Evolutionary conservation across 305 asterid species (phyloP).

Genomic region (Plantago rigida): DNA sequence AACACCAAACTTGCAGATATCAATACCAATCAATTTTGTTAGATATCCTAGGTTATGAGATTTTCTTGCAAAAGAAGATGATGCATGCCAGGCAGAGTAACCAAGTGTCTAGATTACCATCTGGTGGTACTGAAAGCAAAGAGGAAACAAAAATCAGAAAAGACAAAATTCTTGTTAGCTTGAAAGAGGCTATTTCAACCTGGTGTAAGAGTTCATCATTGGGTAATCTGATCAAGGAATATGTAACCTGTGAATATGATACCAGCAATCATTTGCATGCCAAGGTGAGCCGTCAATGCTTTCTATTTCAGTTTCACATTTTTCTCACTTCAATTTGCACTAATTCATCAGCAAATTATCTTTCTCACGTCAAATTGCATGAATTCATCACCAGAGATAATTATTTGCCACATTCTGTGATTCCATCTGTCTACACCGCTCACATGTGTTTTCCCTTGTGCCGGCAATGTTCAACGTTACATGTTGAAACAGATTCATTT

Average conservation of each 20-base stretch:
- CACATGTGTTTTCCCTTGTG: not conserved
- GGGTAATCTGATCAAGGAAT: slow-evolving; percentile 61
- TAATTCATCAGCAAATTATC: slow-evolving; percentile 2
- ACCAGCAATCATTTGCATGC: slow-evolving; percentile 39
- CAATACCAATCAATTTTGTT: slow-evolving; percentile 50
- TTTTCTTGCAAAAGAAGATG: slow-evolving; percentile 70
- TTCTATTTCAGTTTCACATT: slow-evolving; percentile 12
- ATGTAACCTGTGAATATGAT: slow-evolving; percentile 57
- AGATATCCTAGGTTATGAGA: slow-evolving; percentile 69
- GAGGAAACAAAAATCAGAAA: slow-evolving; percentile 30
- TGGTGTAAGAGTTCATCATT: slow-evolving; percentile 51
- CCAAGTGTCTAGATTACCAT: slow-evolving; percentile 37
- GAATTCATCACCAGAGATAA: too few relatives aligned
- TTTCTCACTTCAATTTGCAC: not conserved
- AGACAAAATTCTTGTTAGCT: slow-evolving; percentile 32
- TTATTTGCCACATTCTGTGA: too few relatives aligned
- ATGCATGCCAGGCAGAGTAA: slow-evolving; percentile 48
- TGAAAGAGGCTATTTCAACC: slow-evolving; percentile 50
- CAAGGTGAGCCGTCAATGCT: slow-evolving; percentile 45
- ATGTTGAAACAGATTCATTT: slow-evolving; percentile 11
- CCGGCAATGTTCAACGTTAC: not conserved
- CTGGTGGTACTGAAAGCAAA: slow-evolving; percentile 32
- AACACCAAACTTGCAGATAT: slow-evolving; percentile 42
- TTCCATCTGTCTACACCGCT: too few relatives aligned
- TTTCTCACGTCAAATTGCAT: too few relatives aligned